Conservation (phyloP, 306 rosid genomes). For the Delonix regia region DNA sequence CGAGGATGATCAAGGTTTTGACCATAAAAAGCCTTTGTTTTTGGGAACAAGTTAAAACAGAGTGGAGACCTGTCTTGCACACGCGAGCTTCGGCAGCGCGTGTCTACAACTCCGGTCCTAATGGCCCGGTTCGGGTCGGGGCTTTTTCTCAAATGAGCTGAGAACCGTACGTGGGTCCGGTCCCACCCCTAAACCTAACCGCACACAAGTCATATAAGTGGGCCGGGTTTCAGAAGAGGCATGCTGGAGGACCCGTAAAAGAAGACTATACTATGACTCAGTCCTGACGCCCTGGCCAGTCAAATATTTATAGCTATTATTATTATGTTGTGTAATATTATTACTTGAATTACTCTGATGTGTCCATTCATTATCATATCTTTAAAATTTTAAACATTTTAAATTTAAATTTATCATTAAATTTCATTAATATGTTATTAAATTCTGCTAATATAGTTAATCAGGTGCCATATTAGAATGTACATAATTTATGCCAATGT, state of each 20-base stretch:
- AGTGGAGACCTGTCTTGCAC: neutral
- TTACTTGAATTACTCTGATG: too few species aligned
- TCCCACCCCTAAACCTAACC: conserved; percentile 18
- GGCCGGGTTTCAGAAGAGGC: conserved; percentile 15
- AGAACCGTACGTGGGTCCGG: conserved; percentile 38
- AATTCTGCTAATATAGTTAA: too few species aligned
- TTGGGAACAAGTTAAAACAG: conserved; percentile 7
- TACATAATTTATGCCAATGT: too few species aligned
- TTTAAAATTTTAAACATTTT: too few species aligned
- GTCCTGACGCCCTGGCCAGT: neutral
- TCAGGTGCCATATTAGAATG: too few species aligned
- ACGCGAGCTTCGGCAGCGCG: conserved; percentile 30
- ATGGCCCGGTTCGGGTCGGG: conserved; percentile 5
- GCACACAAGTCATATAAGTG: conserved; percentile 29
- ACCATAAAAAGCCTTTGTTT: conserved; percentile 39
- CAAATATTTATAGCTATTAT: neutral
- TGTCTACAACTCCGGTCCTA: neutral
- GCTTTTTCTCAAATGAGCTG: neutral
- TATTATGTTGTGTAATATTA: too few species aligned
- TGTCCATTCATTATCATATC: neutral
- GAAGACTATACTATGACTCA: neutral
- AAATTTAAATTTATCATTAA: too few species aligned
- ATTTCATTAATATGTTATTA: too few species aligned
- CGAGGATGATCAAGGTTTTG: conserved; percentile 46
- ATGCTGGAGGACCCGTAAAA: neutral